Evolutionary conservation across 176 grass and related monocot genomes (phyloP).

Genomic region (Melocanna baccifera): DNA sequence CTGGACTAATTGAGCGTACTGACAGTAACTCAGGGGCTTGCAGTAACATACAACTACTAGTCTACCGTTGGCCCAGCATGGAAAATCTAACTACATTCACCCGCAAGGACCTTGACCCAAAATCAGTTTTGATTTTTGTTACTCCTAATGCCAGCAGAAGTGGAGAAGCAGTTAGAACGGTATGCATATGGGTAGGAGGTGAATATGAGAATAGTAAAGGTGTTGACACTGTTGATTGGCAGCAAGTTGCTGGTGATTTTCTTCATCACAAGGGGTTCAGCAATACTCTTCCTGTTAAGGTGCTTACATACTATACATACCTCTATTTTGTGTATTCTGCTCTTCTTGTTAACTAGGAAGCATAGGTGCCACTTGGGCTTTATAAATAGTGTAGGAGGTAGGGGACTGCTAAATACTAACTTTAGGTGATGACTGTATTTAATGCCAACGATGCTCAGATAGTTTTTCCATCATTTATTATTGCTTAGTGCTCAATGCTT

Average conservation of each 20-base stretch:
- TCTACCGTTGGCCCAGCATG: conserved; percentile 80
- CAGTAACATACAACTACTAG: conserved; percentile 23
- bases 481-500: neutral
- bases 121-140: conserved; percentile 82
- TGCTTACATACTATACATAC: conserved; percentile 24
- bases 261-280: conserved; percentile 56
- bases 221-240: conserved; percentile 64
- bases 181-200: conserved; percentile 77
- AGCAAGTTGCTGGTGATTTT: conserved; percentile 56
- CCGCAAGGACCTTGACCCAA: conserved; percentile 65
- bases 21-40: conserved; percentile 36
- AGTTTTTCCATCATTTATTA: conserved; percentile 2
- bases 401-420: neutral
- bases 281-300: conserved; percentile 66
- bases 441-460: neutral
- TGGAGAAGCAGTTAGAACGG: conserved; percentile 38
- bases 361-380: neutral
- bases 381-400: neutral
- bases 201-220: conserved; percentile 44
- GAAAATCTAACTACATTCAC: conserved; percentile 61
- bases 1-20: conserved; percentile 31
- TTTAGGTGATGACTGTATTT: neutral
- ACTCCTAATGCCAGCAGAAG: conserved; percentile 51
- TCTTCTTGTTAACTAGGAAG: neutral
- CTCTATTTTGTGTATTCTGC: conserved; percentile 14